Conservation (phyloP, 1,284 basidiomycete species). For the Singerocomus rubriflavus region DNA sequence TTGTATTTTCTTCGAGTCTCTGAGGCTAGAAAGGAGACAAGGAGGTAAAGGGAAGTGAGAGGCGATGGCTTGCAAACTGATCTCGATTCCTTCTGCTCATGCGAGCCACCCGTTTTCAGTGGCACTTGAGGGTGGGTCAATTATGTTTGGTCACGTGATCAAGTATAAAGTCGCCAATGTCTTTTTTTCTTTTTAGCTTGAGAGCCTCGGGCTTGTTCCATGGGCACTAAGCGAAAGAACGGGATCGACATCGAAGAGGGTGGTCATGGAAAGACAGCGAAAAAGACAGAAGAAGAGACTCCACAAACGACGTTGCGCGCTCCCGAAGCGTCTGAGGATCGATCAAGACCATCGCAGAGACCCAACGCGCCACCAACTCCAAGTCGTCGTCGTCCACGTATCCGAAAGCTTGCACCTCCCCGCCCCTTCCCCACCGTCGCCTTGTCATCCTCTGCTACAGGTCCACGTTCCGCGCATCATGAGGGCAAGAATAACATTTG, state of each 20-base stretch:
- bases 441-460: conserved; percentile 71
- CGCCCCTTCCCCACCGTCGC: conserved; percentile 76
- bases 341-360: conserved; percentile 3
- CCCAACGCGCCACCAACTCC: conserved; percentile 4
- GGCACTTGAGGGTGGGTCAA: conserved; percentile 27
- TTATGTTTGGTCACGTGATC: conserved; percentile 12
- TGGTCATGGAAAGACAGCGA: conserved; percentile 17
- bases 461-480: conserved; percentile 70
- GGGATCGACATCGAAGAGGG: conserved; percentile 4
- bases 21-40: not conserved
- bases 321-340: conserved; percentile 2
- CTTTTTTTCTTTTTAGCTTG: not conserved
- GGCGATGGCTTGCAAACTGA: conserved; percentile 3
- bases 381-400: conserved; percentile 31
- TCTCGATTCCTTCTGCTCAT: conserved; percentile 1
- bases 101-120: conserved; percentile 19
- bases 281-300: conserved; percentile 10
- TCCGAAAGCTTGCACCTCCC: conserved; percentile 65
- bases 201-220: not conserved
- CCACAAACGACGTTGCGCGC: not conserved
- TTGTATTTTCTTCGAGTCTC: conserved; percentile 4
- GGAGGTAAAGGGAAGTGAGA: not conserved
- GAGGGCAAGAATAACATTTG: conserved; percentile 77
- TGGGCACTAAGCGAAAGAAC: conserved; percentile 28
- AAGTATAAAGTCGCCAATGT: not conserved